Conservation (phyloP, 768 basidiomycete genomes). For the Tulasnella sp. region DNA sequence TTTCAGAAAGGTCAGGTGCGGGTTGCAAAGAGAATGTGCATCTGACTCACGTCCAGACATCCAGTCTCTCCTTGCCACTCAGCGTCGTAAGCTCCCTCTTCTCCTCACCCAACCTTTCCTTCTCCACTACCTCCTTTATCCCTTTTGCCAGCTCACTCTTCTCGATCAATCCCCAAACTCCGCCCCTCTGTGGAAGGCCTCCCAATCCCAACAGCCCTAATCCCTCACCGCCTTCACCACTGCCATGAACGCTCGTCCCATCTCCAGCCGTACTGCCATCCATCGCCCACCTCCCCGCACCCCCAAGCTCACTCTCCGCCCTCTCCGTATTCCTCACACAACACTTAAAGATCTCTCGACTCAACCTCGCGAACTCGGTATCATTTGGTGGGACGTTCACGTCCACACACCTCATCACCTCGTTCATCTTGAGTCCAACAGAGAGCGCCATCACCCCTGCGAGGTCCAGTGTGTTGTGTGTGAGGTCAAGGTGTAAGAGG, state of each 20-base stretch:
- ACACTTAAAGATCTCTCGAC: constrained; percentile 77
- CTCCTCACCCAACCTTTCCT: constrained; percentile 25
- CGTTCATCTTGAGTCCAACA: constrained; percentile 70
- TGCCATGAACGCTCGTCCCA: constrained; percentile 18
- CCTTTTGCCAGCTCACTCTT: constrained; percentile 67
- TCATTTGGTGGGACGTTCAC: constrained; percentile 81
- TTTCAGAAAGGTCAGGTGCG: too few species aligned
- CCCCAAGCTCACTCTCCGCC: constrained; percentile 11
- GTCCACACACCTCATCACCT: constrained; percentile 84
- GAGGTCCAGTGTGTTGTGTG: constrained; percentile 68
- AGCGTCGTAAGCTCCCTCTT: constrained; percentile 23
- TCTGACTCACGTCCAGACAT: constrained; percentile 25
- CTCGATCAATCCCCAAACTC: constrained; percentile 78
- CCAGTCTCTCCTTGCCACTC: constrained; percentile 27
- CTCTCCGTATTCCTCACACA: constrained; percentile 93
- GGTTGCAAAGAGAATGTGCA: too few species aligned
- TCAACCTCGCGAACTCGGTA: constrained; percentile 73
- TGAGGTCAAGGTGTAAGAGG: constrained; percentile 85
- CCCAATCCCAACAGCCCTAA: constrained; percentile 17
- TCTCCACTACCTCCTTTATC: constrained; percentile 29
- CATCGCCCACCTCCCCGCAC: constrained; percentile 34
- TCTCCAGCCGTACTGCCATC: constrained; percentile 20
- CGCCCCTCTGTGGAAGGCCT: constrained; percentile 45
- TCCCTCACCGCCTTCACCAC: constrained; percentile 17
- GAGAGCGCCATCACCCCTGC: constrained; percentile 91